Evolutionary conservation across 345 rosid species (phyloP).

Genomic region (Gossypium longicalyx): DNA sequence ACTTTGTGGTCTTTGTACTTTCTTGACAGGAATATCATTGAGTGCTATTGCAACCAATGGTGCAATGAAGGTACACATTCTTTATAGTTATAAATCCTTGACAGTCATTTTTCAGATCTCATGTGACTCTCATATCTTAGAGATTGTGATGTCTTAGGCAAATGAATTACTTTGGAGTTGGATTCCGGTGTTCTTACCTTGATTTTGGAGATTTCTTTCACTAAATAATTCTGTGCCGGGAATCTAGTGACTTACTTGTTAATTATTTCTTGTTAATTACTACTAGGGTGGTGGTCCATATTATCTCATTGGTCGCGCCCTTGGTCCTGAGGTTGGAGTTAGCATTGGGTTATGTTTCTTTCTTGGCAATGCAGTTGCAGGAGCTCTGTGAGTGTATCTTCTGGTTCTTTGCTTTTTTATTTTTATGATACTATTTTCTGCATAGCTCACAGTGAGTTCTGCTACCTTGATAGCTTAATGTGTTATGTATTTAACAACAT

Average conservation of each 20-base stretch:
- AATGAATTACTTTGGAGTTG: neutral
- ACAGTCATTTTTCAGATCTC: neutral
- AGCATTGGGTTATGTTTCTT: slow-evolving; percentile 99
- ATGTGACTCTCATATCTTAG: neutral
- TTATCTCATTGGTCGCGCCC: slow-evolving; percentile 99
- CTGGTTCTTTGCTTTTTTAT: slow-evolving; percentile 9
- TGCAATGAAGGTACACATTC: slow-evolving; percentile 82
- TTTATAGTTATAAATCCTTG: neutral
- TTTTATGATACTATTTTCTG: neutral
- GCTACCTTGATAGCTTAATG: slow-evolving; percentile 11
- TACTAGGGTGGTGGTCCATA: slow-evolving; percentile 96
- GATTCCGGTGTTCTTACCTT: slow-evolving; percentile 4
- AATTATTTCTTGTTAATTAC: slow-evolving; percentile 20
- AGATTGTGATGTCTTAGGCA: neutral
- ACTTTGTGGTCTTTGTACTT: slow-evolving; percentile 90
- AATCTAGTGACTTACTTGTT: slow-evolving; percentile 14
- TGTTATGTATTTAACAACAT: neutral
- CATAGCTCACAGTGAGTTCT: neutral
- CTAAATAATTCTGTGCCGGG: neutral
- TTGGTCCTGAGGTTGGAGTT: slow-evolving; percentile 99
- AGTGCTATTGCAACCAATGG: slow-evolving; percentile 99
- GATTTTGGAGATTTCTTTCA: slow-evolving; percentile 9
- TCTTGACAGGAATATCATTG: slow-evolving; percentile 83
- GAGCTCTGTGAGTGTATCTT: slow-evolving; percentile 84
- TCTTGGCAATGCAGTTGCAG: slow-evolving; percentile 99